A percentile compares a stretch with the other conserved stretches of the same genome.
These are phyloP conservation scores for Clonostachys sp. DNA, from an alignment of 2,329 filamentous ascomycete genomes.

Conservation along the genomic window DNA sequence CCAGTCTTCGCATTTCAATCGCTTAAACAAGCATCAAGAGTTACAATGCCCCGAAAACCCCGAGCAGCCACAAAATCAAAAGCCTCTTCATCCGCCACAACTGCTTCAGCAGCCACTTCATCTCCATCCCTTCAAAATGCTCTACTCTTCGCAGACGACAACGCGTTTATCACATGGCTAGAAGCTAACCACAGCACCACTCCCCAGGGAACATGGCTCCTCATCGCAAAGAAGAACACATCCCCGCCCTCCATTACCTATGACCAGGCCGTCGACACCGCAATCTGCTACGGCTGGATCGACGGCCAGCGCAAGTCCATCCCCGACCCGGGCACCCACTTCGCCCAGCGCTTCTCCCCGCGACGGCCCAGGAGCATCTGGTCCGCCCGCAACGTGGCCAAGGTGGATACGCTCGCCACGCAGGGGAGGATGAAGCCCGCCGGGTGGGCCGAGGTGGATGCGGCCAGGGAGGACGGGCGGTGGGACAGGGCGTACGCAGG, in stretches of 20 bases:
- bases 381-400: constrained; percentile 55
- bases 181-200: constrained; percentile 21
- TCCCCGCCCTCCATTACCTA: constrained; percentile 42
- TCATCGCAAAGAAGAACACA: constrained; percentile 42
- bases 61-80: neutral
- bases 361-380: constrained; percentile 49
- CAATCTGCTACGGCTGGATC: constrained; percentile 60
- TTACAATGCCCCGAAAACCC: neutral
- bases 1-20: too few relatives aligned
- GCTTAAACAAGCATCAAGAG: too few relatives aligned
- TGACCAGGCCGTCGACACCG: constrained; percentile 48
- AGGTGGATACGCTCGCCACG: constrained; percentile 35
- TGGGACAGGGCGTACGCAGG: constrained; percentile 55
- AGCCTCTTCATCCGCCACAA: neutral
- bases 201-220: constrained; percentile 36
- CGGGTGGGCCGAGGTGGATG: constrained; percentile 44
- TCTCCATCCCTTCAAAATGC: neutral
- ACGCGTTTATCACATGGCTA: constrained; percentile 32
- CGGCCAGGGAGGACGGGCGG: constrained; percentile 50
- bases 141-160: constrained; percentile 15
- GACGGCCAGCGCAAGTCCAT: constrained; percentile 44
- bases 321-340: constrained; percentile 34
- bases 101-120: neutral
- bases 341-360: constrained; percentile 54
- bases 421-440: constrained; percentile 42